A percentile compares a stretch with the other conserved stretches of the same genome.
Evolutionary conservation across 371 early-diverging fungal species (phyloP).

Genomic region (Funneliformis caledonium): DNA sequence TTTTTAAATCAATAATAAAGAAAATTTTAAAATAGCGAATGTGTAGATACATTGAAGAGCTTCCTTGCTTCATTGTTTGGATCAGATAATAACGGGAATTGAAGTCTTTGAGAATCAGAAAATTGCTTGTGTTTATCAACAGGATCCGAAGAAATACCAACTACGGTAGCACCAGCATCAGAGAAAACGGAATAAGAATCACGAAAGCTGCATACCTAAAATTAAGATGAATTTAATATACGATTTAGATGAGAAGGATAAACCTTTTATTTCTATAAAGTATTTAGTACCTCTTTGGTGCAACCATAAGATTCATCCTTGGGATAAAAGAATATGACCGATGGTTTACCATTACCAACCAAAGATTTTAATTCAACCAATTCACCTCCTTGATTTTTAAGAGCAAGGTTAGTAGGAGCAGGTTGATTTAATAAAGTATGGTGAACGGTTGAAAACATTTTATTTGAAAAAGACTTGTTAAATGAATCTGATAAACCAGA

Average conservation of each 20-base stretch:
- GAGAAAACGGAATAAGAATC: slow-evolving; percentile 39
- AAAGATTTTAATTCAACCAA: slow-evolving; percentile 43
- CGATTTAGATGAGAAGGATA: not conserved
- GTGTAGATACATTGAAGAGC: slow-evolving; percentile 44
- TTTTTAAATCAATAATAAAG: not conserved
- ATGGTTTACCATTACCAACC: slow-evolving; percentile 42
- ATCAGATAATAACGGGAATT: slow-evolving; percentile 47
- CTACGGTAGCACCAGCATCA: slow-evolving; percentile 41
- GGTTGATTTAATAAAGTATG: slow-evolving; percentile 46
- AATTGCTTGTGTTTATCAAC: slow-evolving; percentile 46
- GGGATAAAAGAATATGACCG: slow-evolving; percentile 50
- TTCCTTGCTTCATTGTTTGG: slow-evolving; percentile 43
- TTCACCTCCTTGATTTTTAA: slow-evolving; percentile 47
- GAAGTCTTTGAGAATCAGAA: slow-evolving; percentile 42
- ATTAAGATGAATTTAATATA: not conserved
- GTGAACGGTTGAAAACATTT: not conserved
- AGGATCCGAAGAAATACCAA: slow-evolving; percentile 48
- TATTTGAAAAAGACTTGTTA: not conserved
- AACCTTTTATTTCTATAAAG: not conserved
- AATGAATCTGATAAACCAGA: too few relatives aligned
- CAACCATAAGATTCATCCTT: slow-evolving; percentile 48
- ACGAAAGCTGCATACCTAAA: slow-evolving; percentile 41
- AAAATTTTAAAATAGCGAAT: not conserved
- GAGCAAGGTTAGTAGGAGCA: slow-evolving; percentile 44
- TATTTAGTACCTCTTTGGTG: slow-evolving; percentile 45